These are phyloP conservation scores for Macrocybe gigantea DNA, from an alignment of 768 basidiomycete genomes.

Conservation along the genomic window DNA sequence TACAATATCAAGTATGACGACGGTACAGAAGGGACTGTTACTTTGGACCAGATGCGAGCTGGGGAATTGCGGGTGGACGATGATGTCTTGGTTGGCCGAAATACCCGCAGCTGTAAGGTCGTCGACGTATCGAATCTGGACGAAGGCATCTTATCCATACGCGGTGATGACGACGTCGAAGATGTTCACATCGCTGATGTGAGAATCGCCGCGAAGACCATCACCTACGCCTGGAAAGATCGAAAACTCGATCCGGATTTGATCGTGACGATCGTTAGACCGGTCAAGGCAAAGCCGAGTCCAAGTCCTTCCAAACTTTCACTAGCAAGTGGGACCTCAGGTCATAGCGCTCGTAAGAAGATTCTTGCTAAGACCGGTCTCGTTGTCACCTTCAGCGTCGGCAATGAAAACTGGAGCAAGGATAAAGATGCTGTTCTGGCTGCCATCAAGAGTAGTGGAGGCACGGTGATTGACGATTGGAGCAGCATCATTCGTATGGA, in stretches of 20 bases:
- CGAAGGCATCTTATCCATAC: constrained; percentile 23
- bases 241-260: constrained; percentile 36
- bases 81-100: constrained; percentile 35
- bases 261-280: constrained; percentile 37
- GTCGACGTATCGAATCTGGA: constrained; percentile 24
- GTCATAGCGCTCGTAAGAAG: constrained; percentile 23
- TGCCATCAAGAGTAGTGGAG: constrained; percentile 46
- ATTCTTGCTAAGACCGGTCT: constrained; percentile 48
- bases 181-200: constrained; percentile 32
- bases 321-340: constrained; percentile 27
- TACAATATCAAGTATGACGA: constrained; percentile 70
- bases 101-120: constrained; percentile 25
- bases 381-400: constrained; percentile 46
- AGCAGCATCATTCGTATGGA: constrained; percentile 48
- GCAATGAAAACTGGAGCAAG: constrained; percentile 27
- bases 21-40: constrained; percentile 37
- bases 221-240: constrained; percentile 47
- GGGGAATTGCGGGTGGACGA: constrained; percentile 51
- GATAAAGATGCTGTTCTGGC: constrained; percentile 37
- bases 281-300: constrained; percentile 24
- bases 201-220: constrained; percentile 44
- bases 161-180: constrained; percentile 30
- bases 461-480: constrained; percentile 60
- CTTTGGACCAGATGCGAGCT: constrained; percentile 46
- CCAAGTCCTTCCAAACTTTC: constrained; percentile 48